Conservation (phyloP, 2,329 filamentous ascomycete genomes). For the Diaporthe citriasiana region DNA sequence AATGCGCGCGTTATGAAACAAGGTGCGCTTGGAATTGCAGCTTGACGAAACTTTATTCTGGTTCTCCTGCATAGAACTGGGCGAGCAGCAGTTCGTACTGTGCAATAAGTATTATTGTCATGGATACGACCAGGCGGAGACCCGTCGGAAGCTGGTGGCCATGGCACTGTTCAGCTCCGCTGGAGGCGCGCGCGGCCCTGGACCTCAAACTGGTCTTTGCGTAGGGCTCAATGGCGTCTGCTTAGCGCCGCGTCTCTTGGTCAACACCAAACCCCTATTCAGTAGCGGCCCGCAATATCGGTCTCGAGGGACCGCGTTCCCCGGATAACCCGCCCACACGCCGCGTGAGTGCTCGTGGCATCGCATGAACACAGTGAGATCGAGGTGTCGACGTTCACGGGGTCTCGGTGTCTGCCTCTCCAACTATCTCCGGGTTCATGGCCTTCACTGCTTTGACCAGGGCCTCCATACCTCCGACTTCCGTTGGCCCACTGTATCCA, state of each 20-base stretch:
- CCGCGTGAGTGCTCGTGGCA: neutral
- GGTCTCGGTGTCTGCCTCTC: conserved; percentile 31
- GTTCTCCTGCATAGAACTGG: conserved; percentile 33
- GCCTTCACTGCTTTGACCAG: conserved; percentile 69
- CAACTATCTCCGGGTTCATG: conserved; percentile 58
- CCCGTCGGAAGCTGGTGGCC: conserved; percentile 27
- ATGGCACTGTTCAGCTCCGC: conserved; percentile 29
- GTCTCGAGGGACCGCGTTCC: neutral
- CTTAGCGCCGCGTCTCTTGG: conserved; percentile 33
- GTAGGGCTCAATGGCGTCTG: conserved; percentile 33
- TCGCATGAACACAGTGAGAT: conserved; percentile 30
- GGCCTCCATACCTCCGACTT: conserved; percentile 73
- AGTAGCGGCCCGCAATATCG: conserved; percentile 12
- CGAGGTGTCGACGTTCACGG: conserved; percentile 28
- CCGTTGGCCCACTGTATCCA: conserved; percentile 78
- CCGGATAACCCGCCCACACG: conserved; percentile 29
- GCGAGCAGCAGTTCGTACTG: conserved; percentile 18
- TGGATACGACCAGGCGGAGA: conserved; percentile 31
- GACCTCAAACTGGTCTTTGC: conserved; percentile 21
- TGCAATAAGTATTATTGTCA: conserved; percentile 24
- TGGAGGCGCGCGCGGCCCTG: conserved; percentile 29
- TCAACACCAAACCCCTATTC: conserved; percentile 19
- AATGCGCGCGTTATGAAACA: conserved; percentile 41
- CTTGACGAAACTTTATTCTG: conserved; percentile 33
- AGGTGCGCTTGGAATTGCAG: conserved; percentile 35